A percentile compares a stretch with the other conserved stretches of the same genome.
Conservation (phyloP, 1,139 yeast species). For the Yarrowia galli region DNA sequence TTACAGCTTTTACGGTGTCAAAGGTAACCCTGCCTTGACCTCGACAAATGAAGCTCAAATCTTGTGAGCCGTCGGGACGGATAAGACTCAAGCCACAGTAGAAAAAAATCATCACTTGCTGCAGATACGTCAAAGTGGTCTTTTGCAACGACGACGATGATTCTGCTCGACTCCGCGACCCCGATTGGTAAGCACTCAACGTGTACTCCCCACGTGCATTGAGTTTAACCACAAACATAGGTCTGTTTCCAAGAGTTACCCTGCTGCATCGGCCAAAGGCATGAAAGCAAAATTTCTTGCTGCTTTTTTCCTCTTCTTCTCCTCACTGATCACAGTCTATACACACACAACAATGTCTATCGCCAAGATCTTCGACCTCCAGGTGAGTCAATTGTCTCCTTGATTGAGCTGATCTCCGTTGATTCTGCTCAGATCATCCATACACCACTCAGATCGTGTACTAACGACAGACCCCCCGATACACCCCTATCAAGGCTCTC, state of each 20-base stretch:
- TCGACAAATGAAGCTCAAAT: neutral
- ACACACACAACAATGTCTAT: slow-evolving; percentile 28
- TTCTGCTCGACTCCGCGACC: neutral
- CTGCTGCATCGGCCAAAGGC: slow-evolving; percentile 28
- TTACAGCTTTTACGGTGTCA: neutral
- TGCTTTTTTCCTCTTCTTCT: slow-evolving; percentile 26
- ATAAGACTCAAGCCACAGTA: slow-evolving; percentile 31
- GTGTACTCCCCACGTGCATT: slow-evolving; percentile 20
- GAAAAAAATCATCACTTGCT: neutral
- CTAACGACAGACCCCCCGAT: slow-evolving; percentile 41
- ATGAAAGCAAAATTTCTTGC: slow-evolving; percentile 28
- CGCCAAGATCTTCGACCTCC: slow-evolving; percentile 41
- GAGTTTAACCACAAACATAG: slow-evolving; percentile 33
- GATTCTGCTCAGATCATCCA: neutral
- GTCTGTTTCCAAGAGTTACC: slow-evolving; percentile 14
- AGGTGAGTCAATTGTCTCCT: slow-evolving; percentile 36
- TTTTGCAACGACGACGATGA: too few species aligned
- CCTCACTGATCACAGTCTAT: slow-evolving; percentile 32
- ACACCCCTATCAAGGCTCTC: slow-evolving; percentile 64
- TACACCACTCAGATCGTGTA: neutral
- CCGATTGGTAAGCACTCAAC: neutral
- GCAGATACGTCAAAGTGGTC: neutral
- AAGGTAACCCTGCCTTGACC: neutral
- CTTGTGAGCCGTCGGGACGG: neutral
- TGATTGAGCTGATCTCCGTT: neutral